These are phyloP conservation scores for Calonectria pauciramosa DNA, from an alignment of 2,329 filamentous ascomycete species.

Conservation along the genomic window DNA sequence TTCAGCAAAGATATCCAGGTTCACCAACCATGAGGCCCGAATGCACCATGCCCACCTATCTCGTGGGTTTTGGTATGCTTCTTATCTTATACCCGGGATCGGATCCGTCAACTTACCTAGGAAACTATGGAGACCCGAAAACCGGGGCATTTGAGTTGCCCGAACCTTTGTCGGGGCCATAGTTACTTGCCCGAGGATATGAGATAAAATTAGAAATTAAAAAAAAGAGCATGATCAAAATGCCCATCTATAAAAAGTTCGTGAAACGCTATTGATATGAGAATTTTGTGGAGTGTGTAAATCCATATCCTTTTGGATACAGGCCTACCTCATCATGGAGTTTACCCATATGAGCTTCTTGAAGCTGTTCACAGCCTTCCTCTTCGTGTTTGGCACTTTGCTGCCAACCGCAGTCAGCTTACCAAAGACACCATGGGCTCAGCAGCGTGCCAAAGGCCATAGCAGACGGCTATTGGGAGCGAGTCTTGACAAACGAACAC, in stretches of 20 bases:
- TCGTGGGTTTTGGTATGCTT: neutral
- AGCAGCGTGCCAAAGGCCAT: slow-evolving; percentile 9
- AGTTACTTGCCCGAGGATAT: neutral
- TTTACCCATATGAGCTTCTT: neutral
- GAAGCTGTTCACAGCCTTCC: slow-evolving; percentile 10
- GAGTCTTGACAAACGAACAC: slow-evolving; percentile 8
- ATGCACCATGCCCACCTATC: neutral
- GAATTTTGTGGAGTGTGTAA: neutral
- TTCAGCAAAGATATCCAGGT: neutral
- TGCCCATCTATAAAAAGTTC: neutral
- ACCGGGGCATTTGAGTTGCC: neutral
- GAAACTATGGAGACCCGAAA: neutral
- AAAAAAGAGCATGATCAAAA: neutral
- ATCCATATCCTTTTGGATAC: neutral
- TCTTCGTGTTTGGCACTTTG: neutral
- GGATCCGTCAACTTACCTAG: neutral
- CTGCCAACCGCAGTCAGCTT: neutral
- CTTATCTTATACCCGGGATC: neutral
- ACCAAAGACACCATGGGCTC: slow-evolving; percentile 20
- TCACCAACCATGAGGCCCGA: slow-evolving; percentile 16
- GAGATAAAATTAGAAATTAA: neutral
- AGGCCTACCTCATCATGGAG: slow-evolving; percentile 4
- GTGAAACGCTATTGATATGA: neutral
- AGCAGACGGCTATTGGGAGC: slow-evolving; percentile 9
- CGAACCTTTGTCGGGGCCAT: neutral